A percentile compares a stretch with the other conserved stretches of the same genome.
These are phyloP conservation scores for Ascomycota sp. DNA, from an alignment of 2,329 filamentous ascomycete species.

Conservation along the genomic window DNA sequence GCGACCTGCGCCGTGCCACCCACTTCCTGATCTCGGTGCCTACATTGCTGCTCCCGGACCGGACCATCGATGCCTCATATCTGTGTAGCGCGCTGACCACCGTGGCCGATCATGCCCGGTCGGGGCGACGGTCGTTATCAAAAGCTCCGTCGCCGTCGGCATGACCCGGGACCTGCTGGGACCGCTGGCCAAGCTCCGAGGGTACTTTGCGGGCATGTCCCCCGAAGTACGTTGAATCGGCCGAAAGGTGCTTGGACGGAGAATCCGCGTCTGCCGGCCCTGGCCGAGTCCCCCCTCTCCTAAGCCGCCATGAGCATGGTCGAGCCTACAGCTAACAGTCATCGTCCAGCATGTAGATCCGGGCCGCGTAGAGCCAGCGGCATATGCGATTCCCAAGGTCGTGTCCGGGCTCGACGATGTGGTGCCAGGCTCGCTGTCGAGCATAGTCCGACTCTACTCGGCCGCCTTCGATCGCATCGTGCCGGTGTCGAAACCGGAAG, in stretches of 20 bases:
- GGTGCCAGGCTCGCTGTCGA: constrained; percentile 20
- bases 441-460: constrained; percentile 23
- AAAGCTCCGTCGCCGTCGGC: constrained; percentile 32
- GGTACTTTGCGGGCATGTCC: constrained; percentile 28
- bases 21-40: constrained; percentile 34
- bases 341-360: constrained; percentile 25
- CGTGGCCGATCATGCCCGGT: constrained; percentile 19
- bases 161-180: constrained; percentile 30
- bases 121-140: constrained; percentile 28
- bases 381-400: constrained; percentile 27
- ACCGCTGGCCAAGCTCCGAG: constrained; percentile 18
- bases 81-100: constrained; percentile 21
- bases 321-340: too few relatives aligned
- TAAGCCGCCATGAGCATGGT: not conserved
- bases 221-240: constrained; percentile 12
- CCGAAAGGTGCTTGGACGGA: not conserved
- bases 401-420: constrained; percentile 29
- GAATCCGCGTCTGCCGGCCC: not conserved
- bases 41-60: constrained; percentile 24
- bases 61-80: constrained; percentile 24
- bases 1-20: constrained; percentile 19
- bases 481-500: constrained; percentile 28
- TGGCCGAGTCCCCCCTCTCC: not conserved
- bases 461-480: constrained; percentile 26
- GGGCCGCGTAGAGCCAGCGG: constrained; percentile 19